phyloP scores from a whole-genome alignment of 257 asterid genomes.

The Solanum infundibuliforme region DNA sequence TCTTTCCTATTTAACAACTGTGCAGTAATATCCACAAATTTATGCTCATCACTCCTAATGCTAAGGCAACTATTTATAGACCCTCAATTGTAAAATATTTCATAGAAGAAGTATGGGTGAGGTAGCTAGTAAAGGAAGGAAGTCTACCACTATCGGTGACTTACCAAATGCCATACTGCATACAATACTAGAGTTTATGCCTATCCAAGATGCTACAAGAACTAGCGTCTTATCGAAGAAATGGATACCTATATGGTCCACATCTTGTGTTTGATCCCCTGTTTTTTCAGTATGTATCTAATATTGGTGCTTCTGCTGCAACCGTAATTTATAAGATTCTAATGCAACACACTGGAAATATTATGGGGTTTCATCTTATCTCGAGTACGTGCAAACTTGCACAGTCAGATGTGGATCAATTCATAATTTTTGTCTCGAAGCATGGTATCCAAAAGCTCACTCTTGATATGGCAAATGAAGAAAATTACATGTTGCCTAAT shows the following conservation, averaged over 20 bases:
- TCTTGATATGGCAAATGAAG: neutral
- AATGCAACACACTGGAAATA: neutral
- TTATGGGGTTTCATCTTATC: neutral
- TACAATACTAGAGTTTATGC: neutral
- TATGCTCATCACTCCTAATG: too few species aligned
- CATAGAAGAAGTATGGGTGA: neutral
- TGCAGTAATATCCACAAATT: neutral
- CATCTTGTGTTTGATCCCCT: neutral
- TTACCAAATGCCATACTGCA: neutral
- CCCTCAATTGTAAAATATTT: neutral
- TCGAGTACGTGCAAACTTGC: neutral
- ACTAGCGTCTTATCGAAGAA: neutral
- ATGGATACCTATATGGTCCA: neutral
- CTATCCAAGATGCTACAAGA: neutral
- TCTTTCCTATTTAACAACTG: neutral
- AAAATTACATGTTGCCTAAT: neutral
- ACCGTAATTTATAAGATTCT: neutral
- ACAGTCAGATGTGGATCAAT: neutral
- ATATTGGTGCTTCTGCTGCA: neutral
- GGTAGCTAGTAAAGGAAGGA: neutral
- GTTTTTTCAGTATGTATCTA: neutral
- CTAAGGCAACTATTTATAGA: neutral
- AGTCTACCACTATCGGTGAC: neutral
- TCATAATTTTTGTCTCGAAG: neutral
- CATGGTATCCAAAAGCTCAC: neutral